Percentiles rank a stretch among this genome's conserved stretches.
Conservation (phyloP, 345 rosid genomes). For the Eucalyptus caleyi region DNA sequence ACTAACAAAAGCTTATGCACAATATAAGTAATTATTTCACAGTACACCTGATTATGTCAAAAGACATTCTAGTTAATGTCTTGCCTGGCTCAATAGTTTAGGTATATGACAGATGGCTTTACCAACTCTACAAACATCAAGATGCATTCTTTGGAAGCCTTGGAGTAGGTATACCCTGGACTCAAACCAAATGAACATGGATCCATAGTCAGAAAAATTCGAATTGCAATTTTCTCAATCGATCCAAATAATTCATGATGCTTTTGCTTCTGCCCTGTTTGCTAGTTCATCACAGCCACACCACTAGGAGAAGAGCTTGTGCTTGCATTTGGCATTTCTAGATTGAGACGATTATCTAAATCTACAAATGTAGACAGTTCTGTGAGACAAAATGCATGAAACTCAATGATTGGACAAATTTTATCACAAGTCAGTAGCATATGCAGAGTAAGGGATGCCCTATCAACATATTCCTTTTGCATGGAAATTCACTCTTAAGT, state of each 20-base stretch:
- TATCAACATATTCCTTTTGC: background rate
- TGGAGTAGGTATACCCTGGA: background rate
- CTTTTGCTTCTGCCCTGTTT: background rate
- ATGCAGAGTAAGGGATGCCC: background rate
- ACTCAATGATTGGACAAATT: background rate
- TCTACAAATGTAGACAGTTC: accelerated
- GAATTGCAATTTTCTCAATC: accelerated
- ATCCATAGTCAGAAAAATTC: too few species aligned
- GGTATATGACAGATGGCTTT: background rate
- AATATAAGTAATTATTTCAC: background rate
- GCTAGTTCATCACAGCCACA: background rate
- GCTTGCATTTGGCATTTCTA: background rate
- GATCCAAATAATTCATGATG: background rate
- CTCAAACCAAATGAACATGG: background rate
- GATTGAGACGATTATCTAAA: too few species aligned
- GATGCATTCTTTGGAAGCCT: background rate
- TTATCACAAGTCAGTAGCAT: background rate
- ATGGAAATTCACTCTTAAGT: background rate
- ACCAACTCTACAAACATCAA: background rate
- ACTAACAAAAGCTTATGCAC: background rate
- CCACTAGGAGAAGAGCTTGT: background rate
- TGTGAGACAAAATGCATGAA: background rate
- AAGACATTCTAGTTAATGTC: background rate
- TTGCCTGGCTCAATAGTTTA: background rate
- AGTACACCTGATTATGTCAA: background rate